Percentiles rank a stretch among this genome's conserved stretches.
Evolutionary conservation across 2,329 filamentous ascomycete species (phyloP).

Genomic region (Paecilomyces formosus): DNA sequence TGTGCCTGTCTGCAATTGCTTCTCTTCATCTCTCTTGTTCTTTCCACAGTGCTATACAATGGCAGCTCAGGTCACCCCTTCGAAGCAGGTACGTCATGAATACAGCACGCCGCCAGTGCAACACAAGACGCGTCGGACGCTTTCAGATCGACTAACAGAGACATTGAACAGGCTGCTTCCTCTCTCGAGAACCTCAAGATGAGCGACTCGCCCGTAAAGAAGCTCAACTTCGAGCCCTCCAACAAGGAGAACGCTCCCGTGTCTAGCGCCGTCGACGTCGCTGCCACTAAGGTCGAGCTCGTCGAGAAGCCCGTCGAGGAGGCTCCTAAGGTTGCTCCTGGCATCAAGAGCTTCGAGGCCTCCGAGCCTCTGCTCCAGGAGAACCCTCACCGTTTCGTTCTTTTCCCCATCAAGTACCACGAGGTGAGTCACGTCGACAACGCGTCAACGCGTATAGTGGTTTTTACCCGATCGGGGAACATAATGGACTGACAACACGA

Average conservation of each 20-base stretch:
- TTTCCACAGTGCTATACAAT: slow-evolving; percentile 45
- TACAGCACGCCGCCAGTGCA: slow-evolving; percentile 27
- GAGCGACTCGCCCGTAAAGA: slow-evolving; percentile 80
- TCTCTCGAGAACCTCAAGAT: slow-evolving; percentile 86
- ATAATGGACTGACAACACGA: slow-evolving; percentile 28
- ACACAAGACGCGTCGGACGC: slow-evolving; percentile 22
- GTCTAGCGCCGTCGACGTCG: slow-evolving; percentile 44
- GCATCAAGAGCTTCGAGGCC: slow-evolving; percentile 61
- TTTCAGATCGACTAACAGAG: slow-evolving; percentile 29
- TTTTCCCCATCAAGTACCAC: slow-evolving; percentile 99
- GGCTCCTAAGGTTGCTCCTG: slow-evolving; percentile 37
- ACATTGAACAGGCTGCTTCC: slow-evolving; percentile 62
- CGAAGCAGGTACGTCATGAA: slow-evolving; percentile 57
- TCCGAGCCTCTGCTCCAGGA: slow-evolving; percentile 90
- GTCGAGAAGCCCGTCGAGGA: slow-evolving; percentile 34
- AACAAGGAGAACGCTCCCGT: slow-evolving; percentile 74
- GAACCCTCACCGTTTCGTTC: slow-evolving; percentile 91
- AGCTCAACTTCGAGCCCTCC: slow-evolving; percentile 65
- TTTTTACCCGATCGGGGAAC: slow-evolving; percentile 10
- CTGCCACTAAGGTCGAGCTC: slow-evolving; percentile 50
- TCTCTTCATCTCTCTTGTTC: slow-evolving; percentile 13
- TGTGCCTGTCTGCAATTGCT: slow-evolving; percentile 9
- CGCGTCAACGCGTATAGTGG: slow-evolving; percentile 64
- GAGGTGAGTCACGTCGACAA: slow-evolving; percentile 66
- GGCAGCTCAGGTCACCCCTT: slow-evolving; percentile 68